Base-by-base conservation (phyloP, 495 filamentous ascomycete species). In the Amniculicola lignicola region DNA sequence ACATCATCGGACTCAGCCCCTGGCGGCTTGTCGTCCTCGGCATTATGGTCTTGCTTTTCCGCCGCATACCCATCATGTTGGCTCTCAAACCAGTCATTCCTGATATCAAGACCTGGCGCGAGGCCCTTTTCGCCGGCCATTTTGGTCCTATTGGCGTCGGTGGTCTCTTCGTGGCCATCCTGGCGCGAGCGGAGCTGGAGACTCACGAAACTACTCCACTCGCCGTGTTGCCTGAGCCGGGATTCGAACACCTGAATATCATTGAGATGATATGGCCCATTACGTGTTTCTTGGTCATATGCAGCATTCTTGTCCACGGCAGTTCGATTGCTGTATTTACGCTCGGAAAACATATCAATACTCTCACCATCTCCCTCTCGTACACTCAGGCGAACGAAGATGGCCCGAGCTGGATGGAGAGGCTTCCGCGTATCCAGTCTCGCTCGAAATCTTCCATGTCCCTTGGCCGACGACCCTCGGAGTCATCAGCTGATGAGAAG, bases 281-380 rank as follows among this genome's bases (percentile, higher is more conserved):
- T 35, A 92, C 89, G 0, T 86, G 87, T 0, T 99, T 97, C 73
- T 75, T 99, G 65, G 90, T 99, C 44, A 88, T 99, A 35, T 78
- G 86, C 4, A 97, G 94, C 4, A 99, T 99, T 57, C 67, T 96
- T 45, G 90, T 99, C 3, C 94, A 99, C 67, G 94, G 94, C 6
- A 96, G 92, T 23, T 99, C 94, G 0, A 89, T 99, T 67, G 94
- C 94, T 7, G 94, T 99, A 11, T 99, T 99, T 66, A 97, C 94
- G 0, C 81, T 99, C 6, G 94, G 94, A 42, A 99, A 97, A 69
- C 93, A 86, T 41, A 97, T 99, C 78, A 97, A 99, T 71, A 97
- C 94, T 2, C 77, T 99, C 56, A 89, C 88, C 10, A 79, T 99
- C 43, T 95, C 93, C 11, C 86, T 97, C 77, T 97, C 94, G 0